phyloP scores from a whole-genome alignment of 2,329 filamentous ascomycete genomes.

The Colletotrichum somersetense region DNA sequence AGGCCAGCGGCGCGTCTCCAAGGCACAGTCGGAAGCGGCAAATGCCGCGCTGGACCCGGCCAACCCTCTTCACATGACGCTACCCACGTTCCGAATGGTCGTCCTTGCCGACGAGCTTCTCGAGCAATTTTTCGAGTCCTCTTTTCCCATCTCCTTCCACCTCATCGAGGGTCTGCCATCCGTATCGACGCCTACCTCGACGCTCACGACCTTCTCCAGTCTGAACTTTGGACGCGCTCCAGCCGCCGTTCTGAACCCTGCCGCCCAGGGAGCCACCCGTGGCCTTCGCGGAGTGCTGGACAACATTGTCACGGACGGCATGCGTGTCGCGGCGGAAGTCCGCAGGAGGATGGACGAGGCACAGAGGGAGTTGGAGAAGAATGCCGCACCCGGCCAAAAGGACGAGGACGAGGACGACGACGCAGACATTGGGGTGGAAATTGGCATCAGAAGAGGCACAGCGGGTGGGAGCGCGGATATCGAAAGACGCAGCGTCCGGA shows the following conservation, averaged over 20 bases:
- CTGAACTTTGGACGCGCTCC: constrained; percentile 68
- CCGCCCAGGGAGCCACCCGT: constrained; percentile 71
- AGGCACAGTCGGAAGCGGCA: constrained; percentile 79
- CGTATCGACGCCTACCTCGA: constrained; percentile 60
- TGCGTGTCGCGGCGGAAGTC: constrained; percentile 95
- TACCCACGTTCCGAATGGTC: constrained; percentile 99
- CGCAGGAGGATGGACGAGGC: constrained; percentile 94
- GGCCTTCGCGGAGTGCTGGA: constrained; percentile 93
- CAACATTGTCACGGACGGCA: constrained; percentile 97
- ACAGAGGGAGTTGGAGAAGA: constrained; percentile 89
- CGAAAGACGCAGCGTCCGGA: constrained; percentile 73
- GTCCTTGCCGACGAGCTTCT: constrained; percentile 95
- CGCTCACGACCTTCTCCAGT: constrained; percentile 88
- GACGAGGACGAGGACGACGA: constrained; percentile 79
- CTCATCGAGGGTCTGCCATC: constrained; percentile 74
- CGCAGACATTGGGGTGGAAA: constrained; percentile 62
- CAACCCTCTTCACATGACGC: constrained; percentile 93
- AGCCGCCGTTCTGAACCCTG: constrained; percentile 54
- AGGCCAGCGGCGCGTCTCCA: constrained; percentile 62
- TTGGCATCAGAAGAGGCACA: constrained; percentile 54
- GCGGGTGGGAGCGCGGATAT: constrained; percentile 63
- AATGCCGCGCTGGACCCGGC: constrained; percentile 93
- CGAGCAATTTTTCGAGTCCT: constrained; percentile 97
- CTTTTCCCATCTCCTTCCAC: constrained; percentile 93
- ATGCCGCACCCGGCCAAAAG: constrained; percentile 73